These are phyloP conservation scores for Ziziphus jujuba DNA, from an alignment of 306 rosid species.

Conservation along the genomic window DNA sequence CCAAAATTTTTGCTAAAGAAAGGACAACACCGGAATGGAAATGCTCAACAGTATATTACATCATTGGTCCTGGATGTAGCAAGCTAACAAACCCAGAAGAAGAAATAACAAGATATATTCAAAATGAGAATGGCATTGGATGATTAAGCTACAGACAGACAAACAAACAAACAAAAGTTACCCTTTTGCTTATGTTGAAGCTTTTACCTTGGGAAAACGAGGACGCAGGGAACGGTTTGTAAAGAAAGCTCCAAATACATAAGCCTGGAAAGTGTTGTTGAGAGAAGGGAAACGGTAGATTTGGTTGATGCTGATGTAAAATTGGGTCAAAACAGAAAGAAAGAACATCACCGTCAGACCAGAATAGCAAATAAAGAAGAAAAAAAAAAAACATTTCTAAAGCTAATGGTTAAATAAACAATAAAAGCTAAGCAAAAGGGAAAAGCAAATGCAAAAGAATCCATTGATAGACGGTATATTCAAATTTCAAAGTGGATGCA, in stretches of 20 bases:
- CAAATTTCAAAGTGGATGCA: slow-evolving; percentile 39
- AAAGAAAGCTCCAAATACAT: slow-evolving; percentile 20
- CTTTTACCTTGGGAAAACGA: slow-evolving; percentile 16
- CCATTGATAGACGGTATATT: slow-evolving; percentile 20
- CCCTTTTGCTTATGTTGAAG: slow-evolving; percentile 9
- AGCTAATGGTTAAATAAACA: slow-evolving; percentile 8
- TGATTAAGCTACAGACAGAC: slow-evolving; percentile 18
- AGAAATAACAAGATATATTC: not conserved
- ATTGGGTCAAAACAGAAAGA: slow-evolving; percentile 29
- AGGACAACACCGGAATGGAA: slow-evolving; percentile 19
- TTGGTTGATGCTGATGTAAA: slow-evolving; percentile 24
- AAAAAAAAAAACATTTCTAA: not conserved
- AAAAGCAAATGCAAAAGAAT: slow-evolving; percentile 1
- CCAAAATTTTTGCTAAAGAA: no score
- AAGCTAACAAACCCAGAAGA: slow-evolving; percentile 19
- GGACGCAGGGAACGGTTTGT: slow-evolving; percentile 11
- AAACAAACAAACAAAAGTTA: slow-evolving; percentile 2
- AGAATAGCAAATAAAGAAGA: slow-evolving; percentile 8
- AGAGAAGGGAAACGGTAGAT: slow-evolving; percentile 3
- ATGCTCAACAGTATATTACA: slow-evolving; percentile 10
- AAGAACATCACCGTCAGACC: slow-evolving; percentile 20
- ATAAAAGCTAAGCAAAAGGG: slow-evolving; percentile 10
- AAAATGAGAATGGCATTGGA: slow-evolving; percentile 15
- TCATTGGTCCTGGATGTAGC: not conserved
- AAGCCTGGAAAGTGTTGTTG: slow-evolving; percentile 17